Conservation (phyloP, 2,329 filamentous ascomycete species). For the Knufia fluminis region DNA sequence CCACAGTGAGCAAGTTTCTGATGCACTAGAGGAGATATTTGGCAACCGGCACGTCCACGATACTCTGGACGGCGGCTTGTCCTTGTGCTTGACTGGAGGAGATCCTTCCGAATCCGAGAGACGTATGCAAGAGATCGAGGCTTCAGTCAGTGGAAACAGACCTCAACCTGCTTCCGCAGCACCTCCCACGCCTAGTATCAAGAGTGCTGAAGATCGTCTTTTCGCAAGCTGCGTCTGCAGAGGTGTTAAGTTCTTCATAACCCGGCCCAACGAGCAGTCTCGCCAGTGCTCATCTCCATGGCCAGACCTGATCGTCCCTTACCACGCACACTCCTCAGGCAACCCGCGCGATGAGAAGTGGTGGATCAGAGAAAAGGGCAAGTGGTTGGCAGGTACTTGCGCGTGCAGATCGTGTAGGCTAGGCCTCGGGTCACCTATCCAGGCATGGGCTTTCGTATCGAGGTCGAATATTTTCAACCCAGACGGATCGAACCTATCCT, state of each 20-base stretch:
- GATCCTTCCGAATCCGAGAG: slow-evolving; percentile 24
- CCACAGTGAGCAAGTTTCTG: slow-evolving; percentile 13
- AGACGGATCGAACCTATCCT: slow-evolving; percentile 22
- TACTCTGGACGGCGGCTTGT: slow-evolving; percentile 21
- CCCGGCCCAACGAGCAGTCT: slow-evolving; percentile 44
- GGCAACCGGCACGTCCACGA: slow-evolving; percentile 22
- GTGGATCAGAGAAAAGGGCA: slow-evolving; percentile 46
- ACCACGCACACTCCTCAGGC: slow-evolving; percentile 29
- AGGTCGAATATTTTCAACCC: slow-evolving; percentile 42
- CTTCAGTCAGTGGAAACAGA: slow-evolving; percentile 41
- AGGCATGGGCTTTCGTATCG: slow-evolving; percentile 58
- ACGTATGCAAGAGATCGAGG: slow-evolving; percentile 14
- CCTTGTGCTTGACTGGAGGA: slow-evolving; percentile 18
- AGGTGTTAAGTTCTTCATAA: slow-evolving; percentile 49
- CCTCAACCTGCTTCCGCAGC: background rate
- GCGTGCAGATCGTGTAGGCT: slow-evolving; percentile 55
- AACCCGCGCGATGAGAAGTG: slow-evolving; percentile 48
- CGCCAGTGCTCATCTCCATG: slow-evolving; percentile 39
- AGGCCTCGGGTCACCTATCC: slow-evolving; percentile 52
- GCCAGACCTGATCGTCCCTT: slow-evolving; percentile 46
- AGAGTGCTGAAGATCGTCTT: slow-evolving; percentile 26
- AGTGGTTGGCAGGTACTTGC: slow-evolving; percentile 54
- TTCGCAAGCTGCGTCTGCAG: slow-evolving; percentile 29
- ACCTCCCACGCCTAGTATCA: background rate
- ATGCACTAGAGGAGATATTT: slow-evolving; percentile 17